Conservation (phyloP, 352 stramenopile species). For the Phytophthora podocarpi region DNA sequence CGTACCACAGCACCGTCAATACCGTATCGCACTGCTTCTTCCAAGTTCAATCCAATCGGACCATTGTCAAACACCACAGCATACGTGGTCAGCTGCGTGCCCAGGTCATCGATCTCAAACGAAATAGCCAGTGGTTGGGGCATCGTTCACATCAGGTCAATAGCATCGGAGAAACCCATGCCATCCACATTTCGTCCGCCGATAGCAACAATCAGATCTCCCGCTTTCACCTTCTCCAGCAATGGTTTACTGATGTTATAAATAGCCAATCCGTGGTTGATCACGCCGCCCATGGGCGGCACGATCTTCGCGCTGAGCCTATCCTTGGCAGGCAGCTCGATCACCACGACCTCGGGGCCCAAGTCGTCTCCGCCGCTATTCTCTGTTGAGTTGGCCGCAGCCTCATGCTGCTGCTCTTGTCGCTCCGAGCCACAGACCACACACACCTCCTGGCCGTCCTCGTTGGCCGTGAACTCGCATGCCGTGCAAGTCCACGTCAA, state of each 20-base stretch:
- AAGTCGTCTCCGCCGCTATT: slow-evolving; percentile 16
- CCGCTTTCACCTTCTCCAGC: slow-evolving; percentile 78
- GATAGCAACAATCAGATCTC: slow-evolving; percentile 87
- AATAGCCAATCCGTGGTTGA: slow-evolving; percentile 79
- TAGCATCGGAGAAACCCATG: slow-evolving; percentile 84
- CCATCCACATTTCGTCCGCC: slow-evolving; percentile 73
- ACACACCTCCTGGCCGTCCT: slow-evolving; percentile 60
- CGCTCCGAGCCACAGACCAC: slow-evolving; percentile 64
- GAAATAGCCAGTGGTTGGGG: slow-evolving; percentile 78
- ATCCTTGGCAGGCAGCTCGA: slow-evolving; percentile 83
- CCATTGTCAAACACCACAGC: slow-evolving; percentile 86
- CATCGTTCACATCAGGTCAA: slow-evolving; percentile 86
- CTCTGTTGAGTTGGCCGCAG: neutral
- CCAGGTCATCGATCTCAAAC: slow-evolving; percentile 84
- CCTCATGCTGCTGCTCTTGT: slow-evolving; percentile 23
- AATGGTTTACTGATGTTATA: slow-evolving; percentile 89
- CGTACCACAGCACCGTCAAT: slow-evolving; percentile 84
- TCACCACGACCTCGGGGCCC: slow-evolving; percentile 65
- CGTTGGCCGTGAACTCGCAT: slow-evolving; percentile 70
- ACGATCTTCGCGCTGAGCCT: slow-evolving; percentile 88
- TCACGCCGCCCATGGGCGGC: slow-evolving; percentile 84
- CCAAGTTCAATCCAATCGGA: slow-evolving; percentile 84
- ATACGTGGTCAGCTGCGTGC: slow-evolving; percentile 81
- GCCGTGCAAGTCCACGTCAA: slow-evolving; percentile 71
- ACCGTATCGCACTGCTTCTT: slow-evolving; percentile 83